Conservation (phyloP, 2,329 filamentous ascomycete genomes). For the Xenoacremonium recifei region DNA sequence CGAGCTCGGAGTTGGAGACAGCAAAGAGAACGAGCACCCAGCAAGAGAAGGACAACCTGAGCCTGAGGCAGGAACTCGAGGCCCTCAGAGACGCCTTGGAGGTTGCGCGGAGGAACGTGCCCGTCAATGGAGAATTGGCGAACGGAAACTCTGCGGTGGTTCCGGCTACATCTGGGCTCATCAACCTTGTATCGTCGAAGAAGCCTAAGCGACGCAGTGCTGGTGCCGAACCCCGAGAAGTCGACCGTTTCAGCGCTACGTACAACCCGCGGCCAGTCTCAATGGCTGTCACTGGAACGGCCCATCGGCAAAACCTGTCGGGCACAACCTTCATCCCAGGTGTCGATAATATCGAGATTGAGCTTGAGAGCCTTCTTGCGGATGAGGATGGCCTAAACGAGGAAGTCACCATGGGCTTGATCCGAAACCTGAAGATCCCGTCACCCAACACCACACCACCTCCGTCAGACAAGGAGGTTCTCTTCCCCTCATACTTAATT, state of each 20-base stretch:
- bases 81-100: slow-evolving; percentile 93
- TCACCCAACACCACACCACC: slow-evolving; percentile 81
- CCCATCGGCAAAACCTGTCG: slow-evolving; percentile 68
- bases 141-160: slow-evolving; percentile 42
- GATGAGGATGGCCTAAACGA: slow-evolving; percentile 96
- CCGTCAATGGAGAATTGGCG: slow-evolving; percentile 63
- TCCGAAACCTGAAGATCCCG: slow-evolving; percentile 95
- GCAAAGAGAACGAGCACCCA: slow-evolving; percentile 72
- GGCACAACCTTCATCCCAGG: slow-evolving; percentile 77
- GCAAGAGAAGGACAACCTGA: slow-evolving; percentile 81
- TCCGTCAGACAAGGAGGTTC: slow-evolving; percentile 95
- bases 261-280: slow-evolving; percentile 96
- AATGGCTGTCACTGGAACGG: slow-evolving; percentile 77
- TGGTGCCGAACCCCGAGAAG: slow-evolving; percentile 78
- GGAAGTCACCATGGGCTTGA: slow-evolving; percentile 93
- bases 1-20: slow-evolving; percentile 77
- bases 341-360: slow-evolving; percentile 88
- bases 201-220: slow-evolving; percentile 94
- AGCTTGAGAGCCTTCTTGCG: slow-evolving; percentile 88
- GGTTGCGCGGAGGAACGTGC: slow-evolving; percentile 73
- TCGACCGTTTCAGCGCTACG: slow-evolving; percentile 86
- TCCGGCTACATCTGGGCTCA: slow-evolving; percentile 70
- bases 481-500: slow-evolving; percentile 98
- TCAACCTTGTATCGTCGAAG: slow-evolving; percentile 96
- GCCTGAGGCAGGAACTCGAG: slow-evolving; percentile 80